Percentiles rank a stretch among this genome's conserved stretches.
These are phyloP conservation scores for Fusarium sp. DNA, from an alignment of 2,329 filamentous ascomycete genomes.

Conservation along the genomic window DNA sequence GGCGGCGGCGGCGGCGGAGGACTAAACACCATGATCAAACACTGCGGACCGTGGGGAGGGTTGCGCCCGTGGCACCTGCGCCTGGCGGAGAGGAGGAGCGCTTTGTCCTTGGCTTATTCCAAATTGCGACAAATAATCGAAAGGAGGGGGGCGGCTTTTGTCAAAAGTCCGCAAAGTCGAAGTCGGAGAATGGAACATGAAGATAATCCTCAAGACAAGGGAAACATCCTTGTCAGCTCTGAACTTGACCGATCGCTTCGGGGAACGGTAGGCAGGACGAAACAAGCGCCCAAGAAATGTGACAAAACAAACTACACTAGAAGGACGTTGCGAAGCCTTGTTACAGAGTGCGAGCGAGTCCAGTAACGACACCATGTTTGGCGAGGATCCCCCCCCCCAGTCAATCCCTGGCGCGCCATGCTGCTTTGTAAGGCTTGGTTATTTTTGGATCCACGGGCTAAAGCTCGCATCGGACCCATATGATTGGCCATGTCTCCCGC, in stretches of 20 bases:
- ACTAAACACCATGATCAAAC: background rate
- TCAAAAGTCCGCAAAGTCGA: background rate
- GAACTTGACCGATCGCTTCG: background rate
- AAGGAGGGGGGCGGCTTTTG: background rate
- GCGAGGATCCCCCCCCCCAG: background rate
- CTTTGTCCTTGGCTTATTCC: background rate
- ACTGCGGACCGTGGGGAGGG: background rate
- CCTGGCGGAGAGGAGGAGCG: background rate
- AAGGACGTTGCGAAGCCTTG: conserved; percentile 6
- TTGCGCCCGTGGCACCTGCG: background rate
- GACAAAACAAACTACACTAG: background rate
- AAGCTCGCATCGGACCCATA: background rate
- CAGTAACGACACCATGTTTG: background rate
- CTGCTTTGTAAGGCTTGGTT: background rate
- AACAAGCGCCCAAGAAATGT: conserved; percentile 27
- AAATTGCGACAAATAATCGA: background rate
- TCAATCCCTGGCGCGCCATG: background rate
- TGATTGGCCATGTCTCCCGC: conserved; percentile 19
- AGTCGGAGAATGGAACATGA: background rate
- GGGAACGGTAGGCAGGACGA: conserved; percentile 11
- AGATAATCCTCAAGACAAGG: background rate
- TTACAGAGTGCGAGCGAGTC: conserved; percentile 8
- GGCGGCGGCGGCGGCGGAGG: background rate
- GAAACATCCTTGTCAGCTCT: conserved; percentile 11
- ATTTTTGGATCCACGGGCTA: conserved; percentile 8